Evolutionary conservation across 2,329 filamentous ascomycete species (phyloP).

Genomic region (Cercospora citrullina): DNA sequence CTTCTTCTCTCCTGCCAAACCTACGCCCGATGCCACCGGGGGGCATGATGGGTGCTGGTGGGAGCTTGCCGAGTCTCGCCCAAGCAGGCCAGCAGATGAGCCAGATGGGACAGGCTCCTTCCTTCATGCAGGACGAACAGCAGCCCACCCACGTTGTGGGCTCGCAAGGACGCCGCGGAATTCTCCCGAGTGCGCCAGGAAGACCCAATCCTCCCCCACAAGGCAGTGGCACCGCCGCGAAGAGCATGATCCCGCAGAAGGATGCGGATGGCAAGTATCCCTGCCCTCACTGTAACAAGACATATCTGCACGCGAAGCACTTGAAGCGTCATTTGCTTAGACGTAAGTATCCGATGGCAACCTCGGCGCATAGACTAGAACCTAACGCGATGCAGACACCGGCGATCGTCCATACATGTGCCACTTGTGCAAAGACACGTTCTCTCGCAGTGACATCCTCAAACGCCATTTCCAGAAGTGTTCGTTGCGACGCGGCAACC

Average conservation of each 20-base stretch:
- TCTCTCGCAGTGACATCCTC: conserved; percentile 94
- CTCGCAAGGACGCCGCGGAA: conserved; percentile 87
- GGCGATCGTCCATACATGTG: conserved; percentile 98
- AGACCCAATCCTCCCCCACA: conserved; percentile 73
- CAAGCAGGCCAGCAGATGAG: conserved; percentile 33
- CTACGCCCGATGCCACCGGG: conserved; percentile 45
- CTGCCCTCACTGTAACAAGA: conserved; percentile 97
- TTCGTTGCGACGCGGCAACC: conserved; percentile 92
- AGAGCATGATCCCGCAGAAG: conserved; percentile 87
- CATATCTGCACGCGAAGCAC: conserved; percentile 95
- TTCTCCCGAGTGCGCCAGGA: conserved; percentile 86
- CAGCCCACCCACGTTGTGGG: conserved; percentile 86
- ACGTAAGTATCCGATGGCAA: conserved; percentile 65
- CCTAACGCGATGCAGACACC: conserved; percentile 66
- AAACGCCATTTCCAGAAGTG: conserved; percentile 99
- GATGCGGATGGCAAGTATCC: conserved; percentile 98
- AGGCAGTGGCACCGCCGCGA: conserved; percentile 59
- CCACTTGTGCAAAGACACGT: conserved; percentile 95
- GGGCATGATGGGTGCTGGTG: conserved; percentile 39
- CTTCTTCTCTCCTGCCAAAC: conserved; percentile 40
- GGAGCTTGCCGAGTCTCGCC: conserved; percentile 40
- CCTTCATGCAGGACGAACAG: conserved; percentile 44
- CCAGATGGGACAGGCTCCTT: conserved; percentile 37
- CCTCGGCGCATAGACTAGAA: background rate
- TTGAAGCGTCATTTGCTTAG: conserved; percentile 92